These are phyloP conservation scores for Vigna nakashimae DNA, from an alignment of 306 rosid genomes.

Conservation along the genomic window DNA sequence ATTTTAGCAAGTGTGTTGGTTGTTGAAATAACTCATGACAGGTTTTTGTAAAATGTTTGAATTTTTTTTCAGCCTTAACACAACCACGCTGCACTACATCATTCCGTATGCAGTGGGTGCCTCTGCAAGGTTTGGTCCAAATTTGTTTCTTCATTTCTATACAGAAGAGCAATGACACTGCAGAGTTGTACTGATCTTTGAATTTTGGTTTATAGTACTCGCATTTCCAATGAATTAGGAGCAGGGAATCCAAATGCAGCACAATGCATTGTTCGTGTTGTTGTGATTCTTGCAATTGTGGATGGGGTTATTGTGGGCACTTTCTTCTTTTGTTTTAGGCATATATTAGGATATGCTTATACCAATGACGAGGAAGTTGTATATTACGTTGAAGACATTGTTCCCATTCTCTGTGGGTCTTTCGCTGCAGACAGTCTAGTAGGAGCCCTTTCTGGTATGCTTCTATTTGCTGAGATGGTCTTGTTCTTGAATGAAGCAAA, in stretches of 20 bases:
- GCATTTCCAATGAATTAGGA: conserved; percentile 75
- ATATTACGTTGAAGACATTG: conserved; percentile 52
- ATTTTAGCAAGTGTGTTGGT: neutral
- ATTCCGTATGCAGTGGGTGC: conserved; percentile 68
- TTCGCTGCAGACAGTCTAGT: conserved; percentile 52
- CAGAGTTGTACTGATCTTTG: neutral
- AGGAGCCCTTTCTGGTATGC: conserved; percentile 54
- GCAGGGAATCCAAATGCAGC: conserved; percentile 66
- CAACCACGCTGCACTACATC: conserved; percentile 58
- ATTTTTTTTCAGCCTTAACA: conserved; percentile 54
- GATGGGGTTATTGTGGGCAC: conserved; percentile 54
- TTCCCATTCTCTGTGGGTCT: conserved; percentile 59
- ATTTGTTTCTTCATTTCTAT: neutral
- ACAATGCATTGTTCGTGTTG: conserved; percentile 47
- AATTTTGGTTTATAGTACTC: conserved; percentile 52
- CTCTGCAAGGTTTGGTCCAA: conserved; percentile 60
- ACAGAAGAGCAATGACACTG: neutral
- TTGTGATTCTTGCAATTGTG: conserved; percentile 45
- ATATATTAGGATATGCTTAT: conserved; percentile 62
- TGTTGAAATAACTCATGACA: neutral
- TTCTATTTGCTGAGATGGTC: neutral
- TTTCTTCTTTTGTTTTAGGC: conserved; percentile 44
- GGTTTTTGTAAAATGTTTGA: conserved; percentile 24
- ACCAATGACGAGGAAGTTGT: conserved; percentile 61
- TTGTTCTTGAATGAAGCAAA: neutral